Conservation (phyloP, 495 filamentous ascomycete genomes). For the Hyaloscypha hepaticicola region DNA sequence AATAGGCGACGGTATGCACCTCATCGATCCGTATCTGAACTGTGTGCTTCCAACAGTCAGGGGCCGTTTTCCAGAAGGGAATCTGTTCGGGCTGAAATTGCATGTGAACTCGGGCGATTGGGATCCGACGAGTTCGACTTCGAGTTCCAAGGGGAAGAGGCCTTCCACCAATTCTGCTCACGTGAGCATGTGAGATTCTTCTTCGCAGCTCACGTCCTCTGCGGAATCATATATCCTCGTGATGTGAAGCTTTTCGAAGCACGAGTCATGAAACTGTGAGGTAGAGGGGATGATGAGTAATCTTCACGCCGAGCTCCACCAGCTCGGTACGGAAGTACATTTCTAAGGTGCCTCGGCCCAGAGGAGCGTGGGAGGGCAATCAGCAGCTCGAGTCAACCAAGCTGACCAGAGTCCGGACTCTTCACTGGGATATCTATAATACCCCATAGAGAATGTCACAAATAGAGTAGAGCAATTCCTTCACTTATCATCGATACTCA, state of each 20-base stretch:
- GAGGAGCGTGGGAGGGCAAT: neutral
- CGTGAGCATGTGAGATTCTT: too few species aligned
- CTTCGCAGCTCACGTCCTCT: too few species aligned
- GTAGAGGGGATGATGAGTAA: neutral
- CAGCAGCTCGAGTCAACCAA: neutral
- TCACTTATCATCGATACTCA: neutral
- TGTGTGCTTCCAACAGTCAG: conserved; percentile 8
- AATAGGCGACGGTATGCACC: neutral
- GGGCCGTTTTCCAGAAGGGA: conserved; percentile 3
- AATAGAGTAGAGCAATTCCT: conserved; percentile 13
- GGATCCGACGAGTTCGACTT: neutral
- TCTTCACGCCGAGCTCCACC: neutral
- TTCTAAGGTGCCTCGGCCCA: neutral
- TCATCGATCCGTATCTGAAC: neutral
- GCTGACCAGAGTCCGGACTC: neutral
- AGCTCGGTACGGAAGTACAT: neutral
- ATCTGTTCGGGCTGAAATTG: neutral
- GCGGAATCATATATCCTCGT: too few species aligned
- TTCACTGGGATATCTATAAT: neutral
- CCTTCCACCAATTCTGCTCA: neutral
- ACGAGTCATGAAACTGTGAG: neutral
- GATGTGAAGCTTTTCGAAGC: too few species aligned
- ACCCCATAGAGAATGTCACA: neutral
- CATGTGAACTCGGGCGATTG: neutral
- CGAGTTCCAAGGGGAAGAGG: neutral